Conservation (phyloP, 75 land plant species). For the Larix kaempferi region DNA sequence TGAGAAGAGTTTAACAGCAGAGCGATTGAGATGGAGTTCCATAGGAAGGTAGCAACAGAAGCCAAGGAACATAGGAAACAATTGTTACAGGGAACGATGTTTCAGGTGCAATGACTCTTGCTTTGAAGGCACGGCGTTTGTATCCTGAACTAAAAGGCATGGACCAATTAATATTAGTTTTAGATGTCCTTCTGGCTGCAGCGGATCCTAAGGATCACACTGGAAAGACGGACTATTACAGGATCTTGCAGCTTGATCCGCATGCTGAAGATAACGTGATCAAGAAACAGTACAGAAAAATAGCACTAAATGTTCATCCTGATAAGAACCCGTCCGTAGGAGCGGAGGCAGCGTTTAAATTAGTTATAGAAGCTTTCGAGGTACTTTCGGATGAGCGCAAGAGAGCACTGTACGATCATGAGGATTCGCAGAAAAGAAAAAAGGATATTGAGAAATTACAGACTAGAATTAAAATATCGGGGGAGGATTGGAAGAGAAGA, state of each 20-base stretch:
- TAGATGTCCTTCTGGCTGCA: slow-evolving; percentile 23
- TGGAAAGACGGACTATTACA: slow-evolving; percentile 28
- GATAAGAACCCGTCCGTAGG: slow-evolving; percentile 34
- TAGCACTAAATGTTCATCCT: slow-evolving; percentile 51
- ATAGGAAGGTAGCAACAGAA: slow-evolving; percentile 10
- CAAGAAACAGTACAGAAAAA: slow-evolving; percentile 46
- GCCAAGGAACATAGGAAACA: slow-evolving; percentile 19
- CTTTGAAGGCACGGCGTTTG: slow-evolving; percentile 14
- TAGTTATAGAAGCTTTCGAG: slow-evolving; percentile 52
- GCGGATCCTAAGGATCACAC: neutral
- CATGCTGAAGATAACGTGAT: slow-evolving; percentile 21
- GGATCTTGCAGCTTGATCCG: slow-evolving; percentile 27
- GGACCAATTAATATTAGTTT: slow-evolving; percentile 21
- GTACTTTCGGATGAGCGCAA: slow-evolving; percentile 52
- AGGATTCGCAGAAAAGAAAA: no score
- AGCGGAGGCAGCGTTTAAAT: slow-evolving; percentile 51
- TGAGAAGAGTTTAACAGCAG: no score
- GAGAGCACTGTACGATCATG: slow-evolving; percentile 35
- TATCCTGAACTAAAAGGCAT: slow-evolving; percentile 28
- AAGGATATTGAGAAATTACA: no score
- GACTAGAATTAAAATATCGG: no score
- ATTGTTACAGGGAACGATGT: slow-evolving; percentile 7
- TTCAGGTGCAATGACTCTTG: slow-evolving; percentile 17
- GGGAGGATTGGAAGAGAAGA: no score
- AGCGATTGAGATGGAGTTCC: slow-evolving; percentile 3